A percentile compares a stretch with the other conserved stretches of the same genome.
phyloP scores from a whole-genome alignment of 148 eudicot species.

The Oxyria digyna region DNA sequence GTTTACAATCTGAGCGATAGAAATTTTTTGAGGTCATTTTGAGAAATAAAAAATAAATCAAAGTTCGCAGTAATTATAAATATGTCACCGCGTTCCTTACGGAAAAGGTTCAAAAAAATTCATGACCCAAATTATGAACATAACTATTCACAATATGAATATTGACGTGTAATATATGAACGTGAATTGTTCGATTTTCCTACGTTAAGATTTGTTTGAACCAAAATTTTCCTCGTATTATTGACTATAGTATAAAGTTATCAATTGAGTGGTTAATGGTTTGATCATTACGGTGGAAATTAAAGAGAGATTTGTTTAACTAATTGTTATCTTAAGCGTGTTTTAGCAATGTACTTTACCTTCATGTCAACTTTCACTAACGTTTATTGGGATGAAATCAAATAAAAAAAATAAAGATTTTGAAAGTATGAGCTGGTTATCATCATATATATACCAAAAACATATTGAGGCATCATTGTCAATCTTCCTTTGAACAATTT shows the following conservation, averaged over 20 bases:
- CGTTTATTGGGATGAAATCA: not conserved
- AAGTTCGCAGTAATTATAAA: no score
- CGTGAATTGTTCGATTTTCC: no score
- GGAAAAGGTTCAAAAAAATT: no score
- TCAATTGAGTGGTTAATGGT: not conserved
- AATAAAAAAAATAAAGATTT: not conserved
- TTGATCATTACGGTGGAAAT: not conserved
- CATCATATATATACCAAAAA: not conserved
- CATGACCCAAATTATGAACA: no score
- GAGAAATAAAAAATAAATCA: no score
- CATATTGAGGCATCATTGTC: slow-evolving; percentile 1
- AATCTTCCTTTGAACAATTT: slow-evolving; percentile 7
- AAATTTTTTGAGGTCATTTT: no score
- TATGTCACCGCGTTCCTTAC: no score
- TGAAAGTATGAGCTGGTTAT: not conserved
- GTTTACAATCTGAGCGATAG: no score
- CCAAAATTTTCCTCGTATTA: no score
- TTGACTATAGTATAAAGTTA: not conserved
- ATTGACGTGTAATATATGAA: no score
- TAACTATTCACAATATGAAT: no score
- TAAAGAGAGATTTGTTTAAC: not conserved
- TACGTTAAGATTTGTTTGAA: no score
- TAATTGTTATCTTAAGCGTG: not conserved
- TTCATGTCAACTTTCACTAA: slow-evolving; percentile 5
- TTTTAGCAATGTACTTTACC: not conserved